A percentile compares a stretch with the other conserved stretches of the same genome.
Evolutionary conservation across 2,329 filamentous ascomycete genomes (phyloP).

Genomic region (Pseudogymnoascus sp.): DNA sequence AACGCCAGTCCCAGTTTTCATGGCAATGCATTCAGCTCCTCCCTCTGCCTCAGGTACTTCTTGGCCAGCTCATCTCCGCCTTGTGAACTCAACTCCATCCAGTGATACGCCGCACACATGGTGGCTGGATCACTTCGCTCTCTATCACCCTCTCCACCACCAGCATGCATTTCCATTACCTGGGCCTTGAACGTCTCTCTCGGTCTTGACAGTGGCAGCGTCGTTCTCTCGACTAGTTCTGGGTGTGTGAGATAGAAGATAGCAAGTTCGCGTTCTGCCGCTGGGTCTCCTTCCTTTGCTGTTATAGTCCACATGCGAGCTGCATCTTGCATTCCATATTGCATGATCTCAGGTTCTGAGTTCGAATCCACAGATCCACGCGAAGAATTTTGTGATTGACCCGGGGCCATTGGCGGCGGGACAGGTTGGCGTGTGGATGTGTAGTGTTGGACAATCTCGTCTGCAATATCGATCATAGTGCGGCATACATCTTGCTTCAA

Average conservation of each 20-base stretch:
- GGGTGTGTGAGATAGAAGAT: conserved; percentile 91
- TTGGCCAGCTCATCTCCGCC: conserved; percentile 83
- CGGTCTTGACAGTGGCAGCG: conserved; percentile 76
- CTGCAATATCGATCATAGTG: conserved; percentile 60
- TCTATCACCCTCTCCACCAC: conserved; percentile 47
- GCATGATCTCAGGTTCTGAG: conserved; percentile 39
- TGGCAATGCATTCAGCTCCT: conserved; percentile 30
- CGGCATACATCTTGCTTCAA: conserved; percentile 84
- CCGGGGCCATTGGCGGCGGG: neutral
- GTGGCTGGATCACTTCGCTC: conserved; percentile 72
- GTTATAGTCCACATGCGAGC: conserved; percentile 88
- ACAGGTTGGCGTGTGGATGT: conserved; percentile 52
- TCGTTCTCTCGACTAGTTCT: conserved; percentile 72
- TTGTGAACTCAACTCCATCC: conserved; percentile 85
- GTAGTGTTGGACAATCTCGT: conserved; percentile 62
- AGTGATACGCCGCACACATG: conserved; percentile 93
- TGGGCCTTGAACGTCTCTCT: conserved; percentile 86
- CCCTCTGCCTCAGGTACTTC: conserved; percentile 67
- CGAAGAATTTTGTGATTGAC: neutral
- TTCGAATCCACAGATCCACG: neutral
- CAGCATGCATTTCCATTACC: conserved; percentile 65
- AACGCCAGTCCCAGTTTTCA: conserved; percentile 16
- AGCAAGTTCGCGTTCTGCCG: conserved; percentile 86
- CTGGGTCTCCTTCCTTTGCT: conserved; percentile 82
- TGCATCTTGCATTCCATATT: conserved; percentile 71